Evolutionary conservation across 805 yeast species (phyloP), one percentile per base, ranked within the genome.

Genomic region (Wickerhamiella siamensis): DNA sequence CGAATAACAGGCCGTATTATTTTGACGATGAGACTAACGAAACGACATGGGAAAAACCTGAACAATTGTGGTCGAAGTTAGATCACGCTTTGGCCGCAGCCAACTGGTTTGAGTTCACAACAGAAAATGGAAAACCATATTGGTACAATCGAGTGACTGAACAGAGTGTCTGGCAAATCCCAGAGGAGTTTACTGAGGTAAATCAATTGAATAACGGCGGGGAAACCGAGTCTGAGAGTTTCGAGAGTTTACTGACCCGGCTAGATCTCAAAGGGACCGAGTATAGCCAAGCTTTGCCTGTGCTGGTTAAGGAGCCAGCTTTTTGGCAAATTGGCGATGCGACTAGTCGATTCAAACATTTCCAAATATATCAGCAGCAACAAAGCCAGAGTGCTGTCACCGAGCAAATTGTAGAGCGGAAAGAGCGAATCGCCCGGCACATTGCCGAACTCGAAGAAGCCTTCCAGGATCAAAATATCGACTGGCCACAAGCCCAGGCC

Each of bases 11-110:
- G 39, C 63, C 65, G 1, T 87, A 86, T 60, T 86, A 79, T 59
- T 83, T 75, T 57, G 75, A 86, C 48, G 41, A 71, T 0, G 67
- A 56, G 21, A 79, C 88, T 0, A 71, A 74, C 38, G 74, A 75
- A 48, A 75, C 95, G 0, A 74, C 77, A 39, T 84, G 95, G 94
- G 83, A 80, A 20, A 74, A 75, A 48, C 95, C 95, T 0, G 71
- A 60, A 15, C 79, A 69, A 40, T 53, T 70, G 19, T 57, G 51
- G 36, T 60, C 67, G 2, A 48, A 43, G 9, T 33, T 40, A 2
- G 58, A 61, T 43, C 48, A 67, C 60, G 69, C 72, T 20, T 65
- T 76, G 15, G 65, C 62, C 31, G 61, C 63, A 17, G 67, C 77
- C 1, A 73, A 71, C 15, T 79, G 83, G 83, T 61, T 60, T 27